Conservation (phyloP, 495 filamentous ascomycete species). For the Penicillium soppii region DNA sequence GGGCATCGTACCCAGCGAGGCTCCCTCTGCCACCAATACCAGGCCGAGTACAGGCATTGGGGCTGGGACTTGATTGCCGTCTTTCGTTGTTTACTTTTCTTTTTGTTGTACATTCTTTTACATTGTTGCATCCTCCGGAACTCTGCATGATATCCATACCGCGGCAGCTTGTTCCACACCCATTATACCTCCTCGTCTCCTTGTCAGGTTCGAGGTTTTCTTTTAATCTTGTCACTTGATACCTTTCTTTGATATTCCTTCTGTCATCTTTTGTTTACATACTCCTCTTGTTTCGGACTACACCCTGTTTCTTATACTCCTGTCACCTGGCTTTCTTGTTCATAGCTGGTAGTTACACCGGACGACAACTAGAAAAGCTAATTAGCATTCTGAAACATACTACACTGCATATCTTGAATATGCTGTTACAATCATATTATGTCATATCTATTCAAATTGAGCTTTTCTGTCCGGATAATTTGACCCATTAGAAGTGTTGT, state of each 20-base stretch:
- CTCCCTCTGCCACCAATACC: slow-evolving; percentile 36
- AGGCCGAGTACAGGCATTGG: slow-evolving; percentile 38
- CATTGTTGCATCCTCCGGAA: slow-evolving; percentile 16
- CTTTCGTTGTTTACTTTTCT: slow-evolving; percentile 6
- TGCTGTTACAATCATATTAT: too few relatives aligned
- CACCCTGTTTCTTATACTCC: not conserved
- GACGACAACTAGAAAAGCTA: too few relatives aligned
- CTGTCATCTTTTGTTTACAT: slow-evolving; percentile 8
- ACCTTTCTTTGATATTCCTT: slow-evolving; percentile 11
- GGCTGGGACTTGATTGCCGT: slow-evolving; percentile 11
- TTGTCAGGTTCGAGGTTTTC: not conserved
- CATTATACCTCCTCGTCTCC: not conserved
- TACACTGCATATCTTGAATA: not conserved
- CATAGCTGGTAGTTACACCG: slow-evolving; percentile 1
- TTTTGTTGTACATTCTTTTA: slow-evolving; percentile 20
- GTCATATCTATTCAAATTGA: too few relatives aligned
- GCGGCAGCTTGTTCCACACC: slow-evolving; percentile 13
- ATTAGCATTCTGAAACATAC: not conserved
- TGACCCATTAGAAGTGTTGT: too few relatives aligned
- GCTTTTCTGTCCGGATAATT: too few relatives aligned
- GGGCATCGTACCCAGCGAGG: slow-evolving; percentile 46
- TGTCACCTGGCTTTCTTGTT: slow-evolving; percentile 1
- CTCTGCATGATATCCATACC: slow-evolving; percentile 34
- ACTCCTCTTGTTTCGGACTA: slow-evolving; percentile 6
- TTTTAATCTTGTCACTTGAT: slow-evolving; percentile 13